phyloP scores from a whole-genome alignment of 257 asterid species.

The Linderniella brevidens region DNA sequence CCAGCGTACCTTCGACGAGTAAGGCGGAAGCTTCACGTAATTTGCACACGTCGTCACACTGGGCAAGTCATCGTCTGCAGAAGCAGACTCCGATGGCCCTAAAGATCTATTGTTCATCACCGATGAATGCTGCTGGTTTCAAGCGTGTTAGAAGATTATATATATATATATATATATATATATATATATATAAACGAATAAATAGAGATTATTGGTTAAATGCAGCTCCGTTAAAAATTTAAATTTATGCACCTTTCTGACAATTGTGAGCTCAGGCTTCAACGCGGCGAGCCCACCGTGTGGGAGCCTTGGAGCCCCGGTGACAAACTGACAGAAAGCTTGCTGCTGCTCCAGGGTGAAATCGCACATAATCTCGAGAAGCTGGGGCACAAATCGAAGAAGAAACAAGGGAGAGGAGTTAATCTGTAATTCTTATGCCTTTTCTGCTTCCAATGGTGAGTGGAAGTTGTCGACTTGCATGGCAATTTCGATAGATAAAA shows the following conservation, averaged over 20 bases:
- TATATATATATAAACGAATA: background rate
- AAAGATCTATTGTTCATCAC: slow-evolving; percentile 30
- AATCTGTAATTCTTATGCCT: too few species aligned
- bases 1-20: slow-evolving; percentile 66
- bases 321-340: slow-evolving; percentile 94
- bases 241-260: slow-evolving; percentile 91
- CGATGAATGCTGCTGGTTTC: slow-evolving; percentile 57
- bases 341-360: slow-evolving; percentile 90
- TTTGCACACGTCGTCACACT: slow-evolving; percentile 99
- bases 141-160: background rate
- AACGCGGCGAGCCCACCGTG: slow-evolving; percentile 92
- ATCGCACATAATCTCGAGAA: slow-evolving; percentile 93
- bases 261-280: slow-evolving; percentile 92
- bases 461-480: too few species aligned
- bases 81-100: slow-evolving; percentile 67
- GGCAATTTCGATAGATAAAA: too few species aligned
- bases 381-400: slow-evolving; percentile 20
- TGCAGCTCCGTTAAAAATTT: too few species aligned
- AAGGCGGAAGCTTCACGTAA: slow-evolving; percentile 98
- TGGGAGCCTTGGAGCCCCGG: slow-evolving; percentile 99
- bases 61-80: slow-evolving; percentile 90
- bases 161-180: background rate
- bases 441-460: too few species aligned
- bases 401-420: background rate
- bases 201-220: too few species aligned